Base-by-base conservation (phyloP, 306 rosid species). In the Arachis stenosperma region DNA sequence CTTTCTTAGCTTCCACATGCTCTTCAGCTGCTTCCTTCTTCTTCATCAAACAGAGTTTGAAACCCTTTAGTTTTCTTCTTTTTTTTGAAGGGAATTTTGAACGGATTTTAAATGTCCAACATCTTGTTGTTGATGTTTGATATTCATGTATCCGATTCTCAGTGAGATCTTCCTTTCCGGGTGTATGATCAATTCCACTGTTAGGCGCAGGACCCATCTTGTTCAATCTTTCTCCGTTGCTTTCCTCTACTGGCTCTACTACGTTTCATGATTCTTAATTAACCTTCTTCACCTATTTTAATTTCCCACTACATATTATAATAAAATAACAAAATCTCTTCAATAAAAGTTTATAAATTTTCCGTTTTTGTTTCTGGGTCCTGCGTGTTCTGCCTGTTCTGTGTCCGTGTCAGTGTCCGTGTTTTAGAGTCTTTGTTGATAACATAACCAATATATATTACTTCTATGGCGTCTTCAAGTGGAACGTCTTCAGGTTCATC, bases 211-310 rank as follows among this genome's bases (percentile, higher is more conserved):
- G 92, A 85, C 90, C 88, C 98, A 94, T 62, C 79, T 94, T 55
- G 97, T 94, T 91, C 98, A 94, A 84, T 94, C 98, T 6, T 94
- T 94, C 95, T 94, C 98, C 6, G 98, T 94, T 69, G 97, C 84
- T 17, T 94, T 94, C 79, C 98, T 94, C 64, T 94, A 94, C 84
- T 94, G 88, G 86, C 70, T 94, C 14, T 94, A 94, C 79, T 89
- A 91, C 84, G 97, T 94, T 83, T 94, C 98, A 94, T 94, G 88
- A 89, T 86, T 65, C 30, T 30, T 50, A 14, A 6, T 14, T 22
- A 22, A 22, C 71, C 33, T 57, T 13, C 37, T 33, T 33, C 37
- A 33, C 37, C 4, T 33, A 2, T 33, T 33, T 33, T 33, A 33
- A 33, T 33, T 33, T 33, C 37, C 37, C 37, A 33, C 37, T 33